Evolutionary conservation across 805 yeast genomes (phyloP), one percentile per base, ranked within the genome.

Genomic region (Blastobotrys robertii): DNA sequence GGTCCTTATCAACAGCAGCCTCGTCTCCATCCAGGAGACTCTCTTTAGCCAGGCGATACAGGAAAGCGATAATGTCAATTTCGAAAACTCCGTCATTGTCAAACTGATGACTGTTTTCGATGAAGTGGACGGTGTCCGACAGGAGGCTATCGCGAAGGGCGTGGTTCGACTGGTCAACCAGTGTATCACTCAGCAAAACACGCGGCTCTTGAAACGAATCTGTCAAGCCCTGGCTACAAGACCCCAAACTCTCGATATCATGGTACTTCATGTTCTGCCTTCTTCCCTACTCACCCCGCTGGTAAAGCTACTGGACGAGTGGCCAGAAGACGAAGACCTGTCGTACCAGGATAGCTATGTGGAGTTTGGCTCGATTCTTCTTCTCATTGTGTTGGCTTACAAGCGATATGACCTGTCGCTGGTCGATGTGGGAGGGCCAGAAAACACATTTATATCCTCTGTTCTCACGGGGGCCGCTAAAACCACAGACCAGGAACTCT

Each of bases 311-410:
- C 55, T 82, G 12, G 87, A 81, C 52, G 51, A 55, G 3, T 62
- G 69, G 59, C 60, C 58, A 4, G 78, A 73, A 37, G 80, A 75
- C 30, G 77, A 73, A 41, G 82, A 76, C 42, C 67, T 68, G 44
- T 73, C 75, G 50, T 74, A 73, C 48, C 86, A 81, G 57, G 92
- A 82, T 31, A 60, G 68, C 10, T 83, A 79, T 53, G 67, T 84
- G 1, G 78, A 83, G 33, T 79, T 81, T 57, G 87, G 94, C 1
- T 67, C 76, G 37, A 64, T 79, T 1, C 53, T 81, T 19, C 55
- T 79, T 32, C 64, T 79, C 34, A 50, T 77, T 7, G 51, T 66
- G 2, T 54, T 65, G 12, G 53, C 70, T n/a, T 60, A 59, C 6
- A 60, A 63, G 38, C 63, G 71, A 32, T 73, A 65, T 48, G 60